phyloP scores from a whole-genome alignment of 768 basidiomycete genomes.

The Daedaleopsis sinensis region DNA sequence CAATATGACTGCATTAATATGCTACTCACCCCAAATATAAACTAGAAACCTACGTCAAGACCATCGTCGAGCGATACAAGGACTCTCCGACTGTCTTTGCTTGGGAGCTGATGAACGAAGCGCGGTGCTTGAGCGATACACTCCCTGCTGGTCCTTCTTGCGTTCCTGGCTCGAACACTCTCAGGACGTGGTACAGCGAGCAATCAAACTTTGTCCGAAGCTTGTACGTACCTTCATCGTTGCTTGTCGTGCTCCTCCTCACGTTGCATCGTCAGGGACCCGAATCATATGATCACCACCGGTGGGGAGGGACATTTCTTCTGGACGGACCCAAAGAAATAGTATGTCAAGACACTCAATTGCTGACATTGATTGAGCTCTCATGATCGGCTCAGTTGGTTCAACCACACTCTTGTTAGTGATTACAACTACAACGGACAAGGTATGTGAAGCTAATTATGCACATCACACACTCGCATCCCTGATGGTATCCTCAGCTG shows the following conservation, averaged over 20 bases:
- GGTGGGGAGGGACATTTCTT: slow-evolving; percentile 62
- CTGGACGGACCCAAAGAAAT: slow-evolving; percentile 45
- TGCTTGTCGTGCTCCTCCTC: neutral
- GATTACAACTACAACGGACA: slow-evolving; percentile 63
- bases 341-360: slow-evolving; percentile 20
- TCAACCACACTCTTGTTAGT: slow-evolving; percentile 44
- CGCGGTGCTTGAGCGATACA: slow-evolving; percentile 52
- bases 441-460: slow-evolving; percentile 33
- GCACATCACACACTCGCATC: neutral
- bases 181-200: slow-evolving; percentile 53
- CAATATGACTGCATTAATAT: neutral
- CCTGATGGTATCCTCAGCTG: slow-evolving; percentile 36
- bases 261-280: slow-evolving; percentile 40
- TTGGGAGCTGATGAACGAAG: slow-evolving; percentile 55
- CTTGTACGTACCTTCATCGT: slow-evolving; percentile 39
- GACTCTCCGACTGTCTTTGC: slow-evolving; percentile 33
- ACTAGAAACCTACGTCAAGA: slow-evolving; percentile 34
- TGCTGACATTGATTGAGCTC: neutral
- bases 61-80: slow-evolving; percentile 35
- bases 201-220: slow-evolving; percentile 54
- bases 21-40: neutral
- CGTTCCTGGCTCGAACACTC: slow-evolving; percentile 46
- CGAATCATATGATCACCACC: slow-evolving; percentile 55
- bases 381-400: slow-evolving; percentile 34
- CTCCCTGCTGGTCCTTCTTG: slow-evolving; percentile 53